These are phyloP conservation scores for Tuber borchii DNA, from an alignment of 495 filamentous ascomycete genomes.

Conservation along the genomic window DNA sequence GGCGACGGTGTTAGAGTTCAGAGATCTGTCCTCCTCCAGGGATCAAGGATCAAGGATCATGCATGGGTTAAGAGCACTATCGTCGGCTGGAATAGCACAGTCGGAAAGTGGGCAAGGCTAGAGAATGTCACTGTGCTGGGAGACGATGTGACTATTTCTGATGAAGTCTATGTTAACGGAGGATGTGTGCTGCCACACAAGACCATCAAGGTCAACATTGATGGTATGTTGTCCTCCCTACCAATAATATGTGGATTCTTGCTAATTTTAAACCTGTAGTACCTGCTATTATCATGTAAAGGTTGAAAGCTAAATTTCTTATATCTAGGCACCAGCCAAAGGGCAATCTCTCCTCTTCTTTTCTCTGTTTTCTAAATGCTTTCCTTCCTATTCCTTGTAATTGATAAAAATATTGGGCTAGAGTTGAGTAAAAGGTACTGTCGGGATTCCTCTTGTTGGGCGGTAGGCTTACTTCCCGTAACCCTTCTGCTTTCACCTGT, in stretches of 20 bases:
- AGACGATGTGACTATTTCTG: conserved; percentile 97
- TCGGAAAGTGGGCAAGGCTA: conserved; percentile 90
- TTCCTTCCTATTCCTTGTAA: neutral
- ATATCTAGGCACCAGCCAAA: neutral
- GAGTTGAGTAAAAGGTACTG: neutral
- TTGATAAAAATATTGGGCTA: neutral
- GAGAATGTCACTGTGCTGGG: conserved; percentile 97
- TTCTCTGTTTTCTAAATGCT: neutral
- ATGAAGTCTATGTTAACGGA: conserved; percentile 98
- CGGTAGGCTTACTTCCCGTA: neutral
- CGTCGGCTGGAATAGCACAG: conserved; percentile 96
- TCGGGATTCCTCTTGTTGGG: too few relatives aligned
- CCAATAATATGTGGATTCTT: neutral
- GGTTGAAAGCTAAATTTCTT: neutral
- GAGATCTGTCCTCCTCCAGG: conserved; percentile 80
- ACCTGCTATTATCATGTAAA: neutral
- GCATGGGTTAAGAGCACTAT: conserved; percentile 99
- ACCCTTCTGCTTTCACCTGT: neutral
- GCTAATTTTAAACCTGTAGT: neutral
- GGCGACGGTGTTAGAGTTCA: conserved; percentile 94
- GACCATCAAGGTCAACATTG: conserved; percentile 97
- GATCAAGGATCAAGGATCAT: conserved; percentile 95
- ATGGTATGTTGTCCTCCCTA: conserved; percentile 56
- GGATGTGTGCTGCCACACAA: conserved; percentile 95
- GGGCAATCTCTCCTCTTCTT: neutral